phyloP scores from a whole-genome alignment of 169 alveolate species.

The Perkinsus olseni region DNA sequence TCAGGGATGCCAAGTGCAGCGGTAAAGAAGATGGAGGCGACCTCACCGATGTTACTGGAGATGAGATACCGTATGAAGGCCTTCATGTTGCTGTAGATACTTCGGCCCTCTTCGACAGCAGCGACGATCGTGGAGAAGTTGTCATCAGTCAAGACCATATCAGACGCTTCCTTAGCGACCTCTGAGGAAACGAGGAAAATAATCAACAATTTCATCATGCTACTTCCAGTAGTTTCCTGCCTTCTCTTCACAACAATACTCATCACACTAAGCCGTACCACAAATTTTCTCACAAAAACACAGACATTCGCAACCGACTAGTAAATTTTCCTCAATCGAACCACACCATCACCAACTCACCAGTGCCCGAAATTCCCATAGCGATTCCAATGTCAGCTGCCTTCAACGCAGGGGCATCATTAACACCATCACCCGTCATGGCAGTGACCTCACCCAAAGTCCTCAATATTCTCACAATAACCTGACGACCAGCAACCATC shows the following conservation, averaged over 20 bases:
- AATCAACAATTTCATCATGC: too few relatives aligned
- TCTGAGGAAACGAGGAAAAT: slow-evolving; percentile 39
- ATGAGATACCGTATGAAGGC: slow-evolving; percentile 95
- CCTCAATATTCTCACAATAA: slow-evolving; percentile 84
- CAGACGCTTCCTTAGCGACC: slow-evolving; percentile 99
- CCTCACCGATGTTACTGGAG: slow-evolving; percentile 98
- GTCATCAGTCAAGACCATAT: slow-evolving; percentile 98
- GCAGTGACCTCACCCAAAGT: slow-evolving; percentile 89
- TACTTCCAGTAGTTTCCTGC: too few relatives aligned
- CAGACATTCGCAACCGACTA: too few relatives aligned
- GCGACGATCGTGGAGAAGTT: slow-evolving; percentile 96
- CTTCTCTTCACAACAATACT: too few relatives aligned
- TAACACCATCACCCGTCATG: slow-evolving; percentile 99
- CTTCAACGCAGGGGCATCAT: slow-evolving; percentile 99
- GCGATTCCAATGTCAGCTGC: slow-evolving; percentile 97
- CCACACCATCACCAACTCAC: too few relatives aligned
- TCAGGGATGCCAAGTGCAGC: slow-evolving; percentile 97
- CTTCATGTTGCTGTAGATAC: slow-evolving; percentile 96
- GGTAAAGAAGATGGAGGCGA: slow-evolving; percentile 95
- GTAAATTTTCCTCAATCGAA: too few relatives aligned
- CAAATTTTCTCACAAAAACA: too few relatives aligned
- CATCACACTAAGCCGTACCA: too few relatives aligned
- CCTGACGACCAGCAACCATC: slow-evolving; percentile 1
- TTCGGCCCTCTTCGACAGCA: slow-evolving; percentile 98
- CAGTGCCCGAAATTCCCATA: slow-evolving; percentile 97